A percentile compares a stretch with the other conserved stretches of the same genome.
These are phyloP conservation scores for Penicillium sp. DNA, from an alignment of 2,329 filamentous ascomycete species.

Conservation along the genomic window DNA sequence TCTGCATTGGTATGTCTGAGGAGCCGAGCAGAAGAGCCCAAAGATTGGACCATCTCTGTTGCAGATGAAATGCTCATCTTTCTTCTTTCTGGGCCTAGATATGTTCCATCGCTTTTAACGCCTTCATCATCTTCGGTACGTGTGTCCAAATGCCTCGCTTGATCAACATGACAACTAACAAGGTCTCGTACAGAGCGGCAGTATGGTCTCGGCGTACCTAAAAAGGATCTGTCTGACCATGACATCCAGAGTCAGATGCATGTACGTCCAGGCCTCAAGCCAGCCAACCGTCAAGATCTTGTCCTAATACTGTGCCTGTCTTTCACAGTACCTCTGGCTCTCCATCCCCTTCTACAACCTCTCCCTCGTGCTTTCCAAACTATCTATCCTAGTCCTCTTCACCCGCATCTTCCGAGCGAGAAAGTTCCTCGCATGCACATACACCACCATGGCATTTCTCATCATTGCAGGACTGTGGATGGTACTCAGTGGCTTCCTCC, in stretches of 20 bases:
- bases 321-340: constrained; percentile 34
- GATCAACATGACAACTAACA: not conserved
- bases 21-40: not conserved
- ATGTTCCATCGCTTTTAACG: constrained; percentile 9
- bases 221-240: constrained; percentile 7
- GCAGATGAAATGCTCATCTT: not conserved
- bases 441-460: constrained; percentile 26
- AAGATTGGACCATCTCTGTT: not conserved
- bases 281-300: not conserved
- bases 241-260: constrained; percentile 24
- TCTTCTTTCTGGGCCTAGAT: constrained; percentile 6
- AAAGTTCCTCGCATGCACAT: constrained; percentile 26
- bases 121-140: constrained; percentile 24
- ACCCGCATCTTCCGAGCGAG: constrained; percentile 35
- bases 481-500: constrained; percentile 31
- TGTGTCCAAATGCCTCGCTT: not conserved
- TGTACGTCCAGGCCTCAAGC: constrained; percentile 20
- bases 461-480: constrained; percentile 34
- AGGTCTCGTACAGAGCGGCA: constrained; percentile 18
- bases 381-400: constrained; percentile 39
- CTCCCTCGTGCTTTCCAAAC: constrained; percentile 37
- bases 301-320: not conserved
- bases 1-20: constrained; percentile 25
- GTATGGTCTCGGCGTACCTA: constrained; percentile 29
- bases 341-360: constrained; percentile 43